Percentiles rank a stretch among this genome's conserved stretches.
Conservation (phyloP, 768 basidiomycete genomes). For the Leccinum subtestaceum region DNA sequence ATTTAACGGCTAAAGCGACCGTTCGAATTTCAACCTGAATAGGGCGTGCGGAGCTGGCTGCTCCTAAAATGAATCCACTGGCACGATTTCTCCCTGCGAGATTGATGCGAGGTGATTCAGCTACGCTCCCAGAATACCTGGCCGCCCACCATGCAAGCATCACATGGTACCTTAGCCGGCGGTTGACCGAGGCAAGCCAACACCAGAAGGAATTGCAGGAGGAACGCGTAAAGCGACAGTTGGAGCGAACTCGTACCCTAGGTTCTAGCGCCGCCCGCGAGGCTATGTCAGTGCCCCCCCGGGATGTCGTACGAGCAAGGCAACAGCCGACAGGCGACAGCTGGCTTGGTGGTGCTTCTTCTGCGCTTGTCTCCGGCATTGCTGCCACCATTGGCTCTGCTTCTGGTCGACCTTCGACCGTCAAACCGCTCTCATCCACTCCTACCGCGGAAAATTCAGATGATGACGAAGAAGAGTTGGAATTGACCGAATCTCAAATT, state of each 20-base stretch:
- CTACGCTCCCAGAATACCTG: slow-evolving; percentile 53
- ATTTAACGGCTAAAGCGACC: slow-evolving; percentile 14
- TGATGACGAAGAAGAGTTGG: slow-evolving; percentile 76
- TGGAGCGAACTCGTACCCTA: slow-evolving; percentile 79
- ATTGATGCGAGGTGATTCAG: slow-evolving; percentile 57
- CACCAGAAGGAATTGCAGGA: slow-evolving; percentile 88
- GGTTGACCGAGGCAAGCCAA: slow-evolving; percentile 77
- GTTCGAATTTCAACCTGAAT: slow-evolving; percentile 17
- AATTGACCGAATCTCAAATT: slow-evolving; percentile 84
- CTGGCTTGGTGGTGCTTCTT: slow-evolving; percentile 62
- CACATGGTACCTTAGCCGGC: slow-evolving; percentile 85
- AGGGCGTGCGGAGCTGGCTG: slow-evolving; percentile 69
- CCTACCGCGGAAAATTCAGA: slow-evolving; percentile 43
- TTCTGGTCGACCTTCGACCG: slow-evolving; percentile 31
- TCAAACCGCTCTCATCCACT: slow-evolving; percentile 26
- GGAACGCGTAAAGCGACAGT: slow-evolving; percentile 83
- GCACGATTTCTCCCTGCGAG: slow-evolving; percentile 70
- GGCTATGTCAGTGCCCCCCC: slow-evolving; percentile 44
- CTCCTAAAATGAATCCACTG: slow-evolving; percentile 62
- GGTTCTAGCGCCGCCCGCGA: slow-evolving; percentile 77
- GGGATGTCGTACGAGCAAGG: slow-evolving; percentile 22
- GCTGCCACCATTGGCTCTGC: slow-evolving; percentile 58
- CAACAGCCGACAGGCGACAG: slow-evolving; percentile 36
- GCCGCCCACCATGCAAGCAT: slow-evolving; percentile 93
- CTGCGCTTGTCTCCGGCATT: slow-evolving; percentile 52